A percentile compares a stretch with the other conserved stretches of the same genome.
Evolutionary conservation across 1,284 basidiomycete species (phyloP).

Genomic region (Agroathelia rolfsii): DNA sequence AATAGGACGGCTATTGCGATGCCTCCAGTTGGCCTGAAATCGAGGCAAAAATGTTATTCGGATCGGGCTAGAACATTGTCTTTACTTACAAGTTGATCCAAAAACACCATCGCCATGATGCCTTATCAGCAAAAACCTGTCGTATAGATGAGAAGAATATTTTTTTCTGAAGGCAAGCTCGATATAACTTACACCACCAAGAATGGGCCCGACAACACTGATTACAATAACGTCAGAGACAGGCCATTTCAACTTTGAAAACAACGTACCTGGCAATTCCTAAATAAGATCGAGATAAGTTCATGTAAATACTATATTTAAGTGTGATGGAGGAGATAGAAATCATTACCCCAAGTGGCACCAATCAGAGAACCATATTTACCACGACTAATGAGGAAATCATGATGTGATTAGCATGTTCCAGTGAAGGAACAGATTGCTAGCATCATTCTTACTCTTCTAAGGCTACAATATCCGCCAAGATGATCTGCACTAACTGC

Average conservation of each 20-base stretch:
- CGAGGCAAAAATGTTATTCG: background rate
- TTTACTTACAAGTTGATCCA: constrained; percentile 26
- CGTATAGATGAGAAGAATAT: constrained; percentile 13
- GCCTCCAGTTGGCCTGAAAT: constrained; percentile 29
- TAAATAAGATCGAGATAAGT: too few relatives aligned
- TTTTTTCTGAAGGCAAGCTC: too few relatives aligned
- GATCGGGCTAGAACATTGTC: background rate
- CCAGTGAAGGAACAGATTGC: background rate
- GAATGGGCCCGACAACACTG: constrained; percentile 35
- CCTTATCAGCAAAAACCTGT: constrained; percentile 31
- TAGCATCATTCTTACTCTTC: constrained; percentile 15
- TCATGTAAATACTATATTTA: too few relatives aligned
- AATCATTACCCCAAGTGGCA: constrained; percentile 37
- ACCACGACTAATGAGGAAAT: constrained; percentile 20
- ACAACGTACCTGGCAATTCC: constrained; percentile 27
- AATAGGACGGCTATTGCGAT: constrained; percentile 27
- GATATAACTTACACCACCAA: constrained; percentile 21
- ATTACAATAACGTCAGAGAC: constrained; percentile 2
- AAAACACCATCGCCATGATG: constrained; percentile 29
- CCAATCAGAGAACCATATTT: constrained; percentile 31
- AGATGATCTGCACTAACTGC: constrained; percentile 26
- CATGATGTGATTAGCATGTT: background rate
- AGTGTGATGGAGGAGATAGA: too few relatives aligned
- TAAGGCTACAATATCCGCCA: constrained; percentile 29
- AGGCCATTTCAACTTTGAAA: constrained; percentile 5